These are phyloP conservation scores for Cryptococcus sp. DNA, from an alignment of 1,284 basidiomycete species.

Conservation along the genomic window DNA sequence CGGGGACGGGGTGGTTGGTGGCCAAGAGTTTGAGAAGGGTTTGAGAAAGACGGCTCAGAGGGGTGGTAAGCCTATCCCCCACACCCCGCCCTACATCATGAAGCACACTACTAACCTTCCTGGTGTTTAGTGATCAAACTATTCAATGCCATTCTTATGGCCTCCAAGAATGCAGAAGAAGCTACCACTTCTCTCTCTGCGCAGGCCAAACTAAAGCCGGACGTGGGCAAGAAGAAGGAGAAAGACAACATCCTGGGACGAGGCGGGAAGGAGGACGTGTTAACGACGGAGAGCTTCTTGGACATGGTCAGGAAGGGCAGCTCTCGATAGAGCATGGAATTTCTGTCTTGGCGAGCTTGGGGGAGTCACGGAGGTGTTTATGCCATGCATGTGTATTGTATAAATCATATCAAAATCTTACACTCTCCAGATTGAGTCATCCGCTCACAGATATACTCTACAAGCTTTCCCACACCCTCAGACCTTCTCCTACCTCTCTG, in stretches of 20 bases:
- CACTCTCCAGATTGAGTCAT: background rate
- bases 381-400: background rate
- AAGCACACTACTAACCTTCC: background rate
- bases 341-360: background rate
- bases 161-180: conserved; percentile 42
- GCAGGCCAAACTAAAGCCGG: conserved; percentile 39
- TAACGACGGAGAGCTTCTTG: conserved; percentile 52
- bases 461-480: background rate
- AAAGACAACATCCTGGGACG: conserved; percentile 51
- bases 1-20: conserved; percentile 35
- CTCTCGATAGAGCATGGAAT: conserved; percentile 1
- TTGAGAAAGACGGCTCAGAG: conserved; percentile 51
- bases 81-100: background rate
- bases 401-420: no score
- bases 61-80: conserved; percentile 46
- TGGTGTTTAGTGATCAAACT: conserved; percentile 48
- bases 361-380: background rate
- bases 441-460: background rate
- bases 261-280: conserved; percentile 41
- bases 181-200: conserved; percentile 28
- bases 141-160: conserved; percentile 51
- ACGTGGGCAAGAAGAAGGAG: conserved; percentile 39
- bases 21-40: conserved; percentile 49
- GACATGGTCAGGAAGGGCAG: conserved; percentile 48
- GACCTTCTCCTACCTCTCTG: background rate